Evolutionary conservation across 2,329 filamentous ascomycete genomes (phyloP).

Genomic region (Verticillium nubilum): DNA sequence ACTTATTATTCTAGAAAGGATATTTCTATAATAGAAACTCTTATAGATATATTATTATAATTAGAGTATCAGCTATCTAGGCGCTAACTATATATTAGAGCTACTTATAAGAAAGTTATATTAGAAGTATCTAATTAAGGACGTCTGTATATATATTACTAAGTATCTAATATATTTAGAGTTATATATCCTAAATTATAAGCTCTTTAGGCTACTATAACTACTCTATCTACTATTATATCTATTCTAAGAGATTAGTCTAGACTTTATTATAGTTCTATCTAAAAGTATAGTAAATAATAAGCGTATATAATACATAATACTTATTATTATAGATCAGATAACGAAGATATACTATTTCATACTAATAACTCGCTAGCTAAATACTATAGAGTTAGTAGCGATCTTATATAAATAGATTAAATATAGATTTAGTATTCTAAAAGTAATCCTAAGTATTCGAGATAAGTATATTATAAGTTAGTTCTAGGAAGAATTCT

Average conservation of each 20-base stretch:
- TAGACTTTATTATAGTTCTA: background rate
- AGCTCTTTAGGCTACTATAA: background rate
- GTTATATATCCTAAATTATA: background rate
- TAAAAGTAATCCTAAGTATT: background rate
- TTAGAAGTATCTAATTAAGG: background rate
- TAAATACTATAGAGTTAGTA: too few relatives aligned
- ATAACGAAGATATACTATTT: too few relatives aligned
- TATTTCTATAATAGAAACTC: too few relatives aligned
- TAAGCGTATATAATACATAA: too few relatives aligned
- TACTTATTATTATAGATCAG: too few relatives aligned
- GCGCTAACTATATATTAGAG: too few relatives aligned
- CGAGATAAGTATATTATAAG: background rate
- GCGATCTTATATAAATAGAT: too few relatives aligned
- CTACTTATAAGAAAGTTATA: too few relatives aligned
- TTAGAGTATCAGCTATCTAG: too few relatives aligned
- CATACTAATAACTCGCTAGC: too few relatives aligned
- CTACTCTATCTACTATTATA: background rate
- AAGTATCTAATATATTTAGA: background rate
- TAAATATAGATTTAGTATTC: background rate
- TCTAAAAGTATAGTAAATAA: background rate
- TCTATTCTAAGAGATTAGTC: background rate
- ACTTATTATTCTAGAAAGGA: too few relatives aligned
- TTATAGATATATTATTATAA: too few relatives aligned
- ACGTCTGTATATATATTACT: background rate
- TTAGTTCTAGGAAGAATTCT: background rate